A percentile compares a stretch with the other conserved stretches of the same genome.
phyloP scores from a whole-genome alignment of 1,284 basidiomycete species.

The Cryptococcus hybrid region DNA sequence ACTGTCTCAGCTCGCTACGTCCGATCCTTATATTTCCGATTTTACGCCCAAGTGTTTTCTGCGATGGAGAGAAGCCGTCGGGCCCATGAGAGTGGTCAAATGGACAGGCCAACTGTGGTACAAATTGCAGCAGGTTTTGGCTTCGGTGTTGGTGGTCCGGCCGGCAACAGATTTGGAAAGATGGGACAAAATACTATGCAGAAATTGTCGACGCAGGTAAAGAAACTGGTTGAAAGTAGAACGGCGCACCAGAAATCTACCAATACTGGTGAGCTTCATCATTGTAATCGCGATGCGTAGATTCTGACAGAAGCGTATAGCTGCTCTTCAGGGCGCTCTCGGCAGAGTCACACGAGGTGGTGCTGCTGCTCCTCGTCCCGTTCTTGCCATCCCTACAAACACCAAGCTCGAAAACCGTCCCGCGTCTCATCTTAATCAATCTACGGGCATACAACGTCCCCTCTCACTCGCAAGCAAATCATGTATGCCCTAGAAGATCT shows the following conservation, averaged over 20 bases:
- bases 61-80: slow-evolving; percentile 74
- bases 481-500: slow-evolving; percentile 79
- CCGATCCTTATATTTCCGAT: slow-evolving; percentile 98
- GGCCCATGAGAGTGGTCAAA: slow-evolving; percentile 55
- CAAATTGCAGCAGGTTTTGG: slow-evolving; percentile 73
- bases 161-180: slow-evolving; percentile 63
- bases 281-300: too few relatives aligned
- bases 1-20: slow-evolving; percentile 93
- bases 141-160: slow-evolving; percentile 67
- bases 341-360: slow-evolving; percentile 80
- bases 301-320: slow-evolving; percentile 17
- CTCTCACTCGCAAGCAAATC: slow-evolving; percentile 74
- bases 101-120: slow-evolving; percentile 66
- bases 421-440: slow-evolving; percentile 36
- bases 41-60: slow-evolving; percentile 95
- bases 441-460: slow-evolving; percentile 55
- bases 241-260: slow-evolving; percentile 81
- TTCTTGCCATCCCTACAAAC: slow-evolving; percentile 73
- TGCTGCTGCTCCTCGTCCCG: slow-evolving; percentile 83
- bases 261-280: slow-evolving; percentile 58
- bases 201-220: slow-evolving; percentile 95
- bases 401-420: slow-evolving; percentile 52
- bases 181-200: slow-evolving; percentile 76
- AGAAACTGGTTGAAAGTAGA: slow-evolving; percentile 91
- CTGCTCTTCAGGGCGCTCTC: slow-evolving; percentile 83